These are phyloP conservation scores for Pisolithus tinctorius DNA, from an alignment of 768 basidiomycete genomes.

Conservation along the genomic window DNA sequence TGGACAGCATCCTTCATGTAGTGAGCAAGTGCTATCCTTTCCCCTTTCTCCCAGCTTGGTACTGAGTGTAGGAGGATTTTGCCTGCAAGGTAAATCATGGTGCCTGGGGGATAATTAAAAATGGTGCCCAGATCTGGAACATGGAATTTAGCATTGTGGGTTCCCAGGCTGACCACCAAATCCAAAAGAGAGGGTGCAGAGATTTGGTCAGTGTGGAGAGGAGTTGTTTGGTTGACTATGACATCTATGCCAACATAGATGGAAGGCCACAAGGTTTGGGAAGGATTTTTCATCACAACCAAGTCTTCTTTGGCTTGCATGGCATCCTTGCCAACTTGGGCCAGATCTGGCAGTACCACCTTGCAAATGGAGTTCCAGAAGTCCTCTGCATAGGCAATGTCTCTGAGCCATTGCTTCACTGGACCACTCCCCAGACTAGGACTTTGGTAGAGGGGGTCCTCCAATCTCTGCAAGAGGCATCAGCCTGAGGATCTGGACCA, in stretches of 20 bases:
- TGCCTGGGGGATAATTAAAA: background rate
- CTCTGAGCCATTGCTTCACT: too few relatives aligned
- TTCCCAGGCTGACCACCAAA: conserved; percentile 1
- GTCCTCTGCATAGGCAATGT: too few relatives aligned
- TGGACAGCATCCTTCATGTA: background rate
- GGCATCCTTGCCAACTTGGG: too few relatives aligned
- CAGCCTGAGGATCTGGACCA: too few relatives aligned
- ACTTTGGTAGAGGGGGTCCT: too few relatives aligned
- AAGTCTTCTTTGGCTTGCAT: too few relatives aligned
- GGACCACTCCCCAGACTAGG: too few relatives aligned
- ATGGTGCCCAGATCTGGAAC: background rate
- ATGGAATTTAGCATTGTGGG: background rate
- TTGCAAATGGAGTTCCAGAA: too few relatives aligned
- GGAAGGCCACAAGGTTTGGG: background rate
- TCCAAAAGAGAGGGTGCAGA: background rate
- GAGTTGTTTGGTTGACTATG: conserved; percentile 1
- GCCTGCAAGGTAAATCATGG: background rate
- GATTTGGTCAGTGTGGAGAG: background rate
- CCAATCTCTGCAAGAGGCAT: too few relatives aligned
- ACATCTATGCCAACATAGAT: background rate
- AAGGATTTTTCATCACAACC: too few relatives aligned
- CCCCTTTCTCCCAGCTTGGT: background rate
- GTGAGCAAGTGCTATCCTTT: background rate
- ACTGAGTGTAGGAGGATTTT: background rate
- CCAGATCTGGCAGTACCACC: too few relatives aligned